These are phyloP conservation scores for Diospyros kaki DNA, from an alignment of 148 eudicot genomes.

Conservation along the genomic window DNA sequence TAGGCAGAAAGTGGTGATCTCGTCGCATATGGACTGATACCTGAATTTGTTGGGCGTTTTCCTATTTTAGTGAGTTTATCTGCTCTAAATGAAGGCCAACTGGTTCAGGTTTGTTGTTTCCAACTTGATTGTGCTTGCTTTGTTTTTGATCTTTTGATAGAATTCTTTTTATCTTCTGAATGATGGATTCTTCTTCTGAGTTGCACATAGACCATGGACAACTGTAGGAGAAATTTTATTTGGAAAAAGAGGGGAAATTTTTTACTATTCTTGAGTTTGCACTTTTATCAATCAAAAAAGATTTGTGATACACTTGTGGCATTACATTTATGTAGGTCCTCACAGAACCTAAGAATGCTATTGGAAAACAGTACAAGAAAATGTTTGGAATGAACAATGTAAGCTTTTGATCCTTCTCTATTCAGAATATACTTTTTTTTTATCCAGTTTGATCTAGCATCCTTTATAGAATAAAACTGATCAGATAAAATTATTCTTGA, in stretches of 20 bases:
- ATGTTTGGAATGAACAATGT: constrained; percentile 64
- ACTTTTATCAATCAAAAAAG: background rate
- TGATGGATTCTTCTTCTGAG: background rate
- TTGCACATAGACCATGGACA: background rate
- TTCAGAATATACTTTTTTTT: background rate
- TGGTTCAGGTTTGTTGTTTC: constrained; percentile 40
- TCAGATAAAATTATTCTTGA: too few relatives aligned
- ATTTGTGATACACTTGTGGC: background rate
- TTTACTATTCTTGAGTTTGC: background rate
- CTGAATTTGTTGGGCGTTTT: constrained; percentile 63
- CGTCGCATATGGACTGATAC: constrained; percentile 67
- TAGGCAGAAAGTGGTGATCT: constrained; percentile 65
- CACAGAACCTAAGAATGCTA: constrained; percentile 64
- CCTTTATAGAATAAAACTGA: too few relatives aligned
- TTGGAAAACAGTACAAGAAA: constrained; percentile 62
- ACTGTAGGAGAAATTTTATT: background rate
- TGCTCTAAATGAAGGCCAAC: constrained; percentile 59
- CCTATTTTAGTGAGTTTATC: constrained; percentile 56
- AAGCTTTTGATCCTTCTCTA: constrained; percentile 14
- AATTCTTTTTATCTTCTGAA: background rate
- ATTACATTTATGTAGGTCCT: constrained; percentile 36
- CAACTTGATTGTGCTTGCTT: background rate
- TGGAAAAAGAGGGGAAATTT: background rate
- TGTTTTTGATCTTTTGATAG: constrained; percentile 1
- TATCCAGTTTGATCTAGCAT: background rate